Evolutionary conservation across 306 rosid genomes (phyloP), one percentile per base, ranked within the genome.

Genomic region (Vigna hirtella): DNA sequence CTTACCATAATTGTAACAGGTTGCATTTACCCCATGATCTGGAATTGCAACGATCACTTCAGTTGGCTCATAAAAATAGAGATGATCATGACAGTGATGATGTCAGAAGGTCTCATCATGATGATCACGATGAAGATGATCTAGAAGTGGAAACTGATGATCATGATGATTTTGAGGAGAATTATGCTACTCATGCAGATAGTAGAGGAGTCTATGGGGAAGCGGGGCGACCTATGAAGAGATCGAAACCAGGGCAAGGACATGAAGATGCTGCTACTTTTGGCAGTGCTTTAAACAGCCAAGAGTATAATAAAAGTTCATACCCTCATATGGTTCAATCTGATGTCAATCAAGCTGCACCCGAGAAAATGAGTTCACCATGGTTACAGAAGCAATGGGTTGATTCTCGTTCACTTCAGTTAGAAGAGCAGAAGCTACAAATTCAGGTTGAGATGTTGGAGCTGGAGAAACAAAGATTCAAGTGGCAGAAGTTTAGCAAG

Each of bases 1-100:
- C 97, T 18, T 94, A 94, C 77, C 97, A 91, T 86, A 92, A 94
- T 79, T 75, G 88, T 3, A 94, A 94, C 82, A 89, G 96, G 59
- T 81, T 94, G 80, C 97, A 94, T 86, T 88, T 94, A 77, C 97
- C 98, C 72, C 98, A 85, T 18, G 98, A 94, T 83, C 91, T 83
- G 14, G 91, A 89, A 45, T 85, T 94, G 91, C 97, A 94, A 81
- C 91, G 74, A n/a, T 90, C 96, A 3, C 79, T 94, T 61, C 96
- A 89, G 77, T 66, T 87, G 86, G 97, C 94, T 76, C 93, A 90
- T 22, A 83, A 74, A 89, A 89, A 55, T 77, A 85, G 88, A 81
- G 97, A 90, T 74, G 96, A 89, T 73, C 86, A 83, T 70, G 96
- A 88, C 50, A 82, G 66, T 24, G 92, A 91, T 72, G 97, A 91